These are phyloP conservation scores for Blastocystis hominis DNA, from an alignment of 352 stramenopile genomes.

Conservation along the genomic window DNA sequence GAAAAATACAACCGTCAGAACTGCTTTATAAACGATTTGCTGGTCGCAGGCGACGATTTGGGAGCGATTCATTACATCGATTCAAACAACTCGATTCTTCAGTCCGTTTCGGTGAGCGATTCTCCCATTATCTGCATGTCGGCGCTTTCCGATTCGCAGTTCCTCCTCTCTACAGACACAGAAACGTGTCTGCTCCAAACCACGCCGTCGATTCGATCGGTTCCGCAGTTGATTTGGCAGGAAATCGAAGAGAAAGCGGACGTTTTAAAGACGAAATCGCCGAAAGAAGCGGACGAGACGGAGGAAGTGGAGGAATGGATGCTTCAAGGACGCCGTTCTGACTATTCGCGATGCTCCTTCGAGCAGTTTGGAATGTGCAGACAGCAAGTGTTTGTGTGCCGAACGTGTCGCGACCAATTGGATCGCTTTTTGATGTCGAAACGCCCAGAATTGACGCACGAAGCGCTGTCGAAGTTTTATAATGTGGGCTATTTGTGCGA, in stretches of 20 bases:
- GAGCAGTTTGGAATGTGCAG: slow-evolving; percentile 6
- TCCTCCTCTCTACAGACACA: slow-evolving; percentile 5
- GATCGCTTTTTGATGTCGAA: background rate
- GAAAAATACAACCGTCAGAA: background rate
- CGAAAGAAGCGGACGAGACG: background rate
- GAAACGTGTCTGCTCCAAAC: background rate
- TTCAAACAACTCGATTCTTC: background rate
- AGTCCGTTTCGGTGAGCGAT: background rate
- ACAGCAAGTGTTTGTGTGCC: slow-evolving; percentile 59
- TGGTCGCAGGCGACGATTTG: slow-evolving; percentile 13
- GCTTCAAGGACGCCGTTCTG: background rate
- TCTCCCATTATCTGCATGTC: background rate
- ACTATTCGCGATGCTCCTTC: slow-evolving; percentile 20
- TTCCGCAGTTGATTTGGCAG: background rate
- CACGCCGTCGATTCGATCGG: background rate
- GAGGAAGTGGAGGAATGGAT: slow-evolving; percentile 28
- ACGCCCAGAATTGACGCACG: background rate
- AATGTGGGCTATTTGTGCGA: slow-evolving; percentile 49
- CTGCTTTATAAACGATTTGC: background rate
- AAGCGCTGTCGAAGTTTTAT: background rate
- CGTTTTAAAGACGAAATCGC: background rate
- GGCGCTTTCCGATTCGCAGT: background rate
- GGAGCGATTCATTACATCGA: background rate
- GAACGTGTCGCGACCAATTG: slow-evolving; percentile 52
- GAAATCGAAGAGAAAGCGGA: background rate